These are phyloP conservation scores for Quercus engelmannii DNA, from an alignment of 306 rosid genomes.

Conservation along the genomic window DNA sequence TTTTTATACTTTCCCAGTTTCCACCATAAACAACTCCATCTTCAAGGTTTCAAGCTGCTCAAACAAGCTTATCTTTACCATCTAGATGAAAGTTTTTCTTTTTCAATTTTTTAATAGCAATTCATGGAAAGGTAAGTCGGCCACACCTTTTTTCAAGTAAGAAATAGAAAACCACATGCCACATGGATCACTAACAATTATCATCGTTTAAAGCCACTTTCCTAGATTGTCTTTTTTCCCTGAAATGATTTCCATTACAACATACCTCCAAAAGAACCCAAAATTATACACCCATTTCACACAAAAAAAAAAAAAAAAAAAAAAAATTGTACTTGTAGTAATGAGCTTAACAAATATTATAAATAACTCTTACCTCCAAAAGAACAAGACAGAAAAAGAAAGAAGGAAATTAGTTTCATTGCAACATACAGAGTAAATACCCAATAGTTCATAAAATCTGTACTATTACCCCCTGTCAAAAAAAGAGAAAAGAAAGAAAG, in stretches of 20 bases:
- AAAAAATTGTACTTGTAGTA: background rate
- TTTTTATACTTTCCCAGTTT: background rate
- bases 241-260: constrained; percentile 9
- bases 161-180: background rate
- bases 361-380: background rate
- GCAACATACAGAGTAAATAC: background rate
- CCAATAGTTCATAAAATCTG: background rate
- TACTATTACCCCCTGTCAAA: background rate
- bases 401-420: background rate
- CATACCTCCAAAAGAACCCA: background rate
- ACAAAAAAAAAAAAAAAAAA: too few species aligned
- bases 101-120: background rate
- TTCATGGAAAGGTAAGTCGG: background rate
- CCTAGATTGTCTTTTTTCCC: background rate
- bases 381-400: background rate
- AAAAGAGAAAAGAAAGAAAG: background rate
- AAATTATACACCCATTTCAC: too few species aligned
- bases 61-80: background rate
- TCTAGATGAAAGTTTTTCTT: background rate
- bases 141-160: constrained; percentile 2
- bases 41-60: background rate
- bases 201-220: constrained; percentile 9
- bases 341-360: background rate
- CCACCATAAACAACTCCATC: background rate
- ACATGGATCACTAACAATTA: constrained; percentile 2